Conservation (phyloP, 352 stramenopile species). For the Blastocystis sp. region DNA sequence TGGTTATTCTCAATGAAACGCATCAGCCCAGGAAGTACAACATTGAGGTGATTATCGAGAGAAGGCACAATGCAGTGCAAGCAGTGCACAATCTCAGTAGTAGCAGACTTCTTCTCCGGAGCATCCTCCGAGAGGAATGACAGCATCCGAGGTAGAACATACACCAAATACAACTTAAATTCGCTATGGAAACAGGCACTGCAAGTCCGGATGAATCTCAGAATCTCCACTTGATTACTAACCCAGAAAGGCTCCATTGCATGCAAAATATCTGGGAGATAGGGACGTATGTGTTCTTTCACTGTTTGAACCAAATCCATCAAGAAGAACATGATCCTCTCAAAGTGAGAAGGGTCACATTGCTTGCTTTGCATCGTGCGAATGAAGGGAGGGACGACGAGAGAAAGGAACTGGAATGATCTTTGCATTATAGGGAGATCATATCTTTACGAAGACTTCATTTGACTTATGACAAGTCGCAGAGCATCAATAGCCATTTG, state of each 20-base stretch:
- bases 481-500: constrained; percentile 93
- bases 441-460: not conserved
- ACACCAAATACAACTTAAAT: constrained; percentile 80
- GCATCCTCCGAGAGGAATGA: constrained; percentile 72
- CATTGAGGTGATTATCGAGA: constrained; percentile 56
- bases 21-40: constrained; percentile 52
- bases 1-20: constrained; percentile 61
- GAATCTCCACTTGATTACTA: constrained; percentile 87
- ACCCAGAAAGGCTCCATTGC: constrained; percentile 90
- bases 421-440: constrained; percentile 83
- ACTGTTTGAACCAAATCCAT: constrained; percentile 89
- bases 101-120: not conserved
- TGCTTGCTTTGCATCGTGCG: constrained; percentile 80
- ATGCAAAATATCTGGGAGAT: constrained; percentile 89
- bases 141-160: constrained; percentile 79
- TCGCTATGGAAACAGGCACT: constrained; percentile 73
- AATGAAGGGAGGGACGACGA: constrained; percentile 93
- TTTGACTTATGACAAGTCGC: constrained; percentile 89
- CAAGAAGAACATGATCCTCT: constrained; percentile 91
- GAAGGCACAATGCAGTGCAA: constrained; percentile 42
- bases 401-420: constrained; percentile 89
- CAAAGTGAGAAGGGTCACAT: constrained; percentile 75
- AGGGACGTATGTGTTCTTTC: constrained; percentile 86
- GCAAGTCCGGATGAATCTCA: constrained; percentile 82
- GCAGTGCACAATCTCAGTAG: constrained; percentile 49